Percentiles rank a stretch among this genome's conserved stretches.
These are phyloP conservation scores for Talaromyces liani DNA, from an alignment of 495 filamentous ascomycete species.

Conservation along the genomic window DNA sequence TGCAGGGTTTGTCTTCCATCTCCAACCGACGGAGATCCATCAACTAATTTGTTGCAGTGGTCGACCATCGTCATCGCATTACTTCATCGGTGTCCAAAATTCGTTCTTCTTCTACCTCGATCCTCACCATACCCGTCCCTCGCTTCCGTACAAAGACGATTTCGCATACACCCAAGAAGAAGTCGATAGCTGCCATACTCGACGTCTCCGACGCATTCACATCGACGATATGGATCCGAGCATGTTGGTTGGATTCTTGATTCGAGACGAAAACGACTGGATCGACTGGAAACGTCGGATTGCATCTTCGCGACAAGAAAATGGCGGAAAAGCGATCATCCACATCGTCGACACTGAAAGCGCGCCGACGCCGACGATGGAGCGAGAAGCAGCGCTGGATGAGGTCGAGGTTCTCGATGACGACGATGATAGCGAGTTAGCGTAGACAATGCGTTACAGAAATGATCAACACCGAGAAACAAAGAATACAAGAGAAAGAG, in stretches of 20 bases:
- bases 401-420: conserved; percentile 78
- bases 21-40: neutral
- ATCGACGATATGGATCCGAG: conserved; percentile 95
- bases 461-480: conserved; percentile 8
- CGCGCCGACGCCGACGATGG: conserved; percentile 50
- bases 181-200: conserved; percentile 77
- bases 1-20: conserved; percentile 62
- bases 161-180: conserved; percentile 60
- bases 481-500: conserved; percentile 11
- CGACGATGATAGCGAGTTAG: conserved; percentile 46
- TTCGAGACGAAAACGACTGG: conserved; percentile 79
- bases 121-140: conserved; percentile 72
- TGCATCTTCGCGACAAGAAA: conserved; percentile 41
- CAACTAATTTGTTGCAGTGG: conserved; percentile 47
- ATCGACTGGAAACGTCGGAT: conserved; percentile 66
- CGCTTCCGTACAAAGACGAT: conserved; percentile 49
- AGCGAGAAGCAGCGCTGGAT: conserved; percentile 68
- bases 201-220: conserved; percentile 71
- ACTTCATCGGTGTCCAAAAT: conserved; percentile 93
- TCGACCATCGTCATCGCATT: conserved; percentile 89
- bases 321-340: conserved; percentile 71
- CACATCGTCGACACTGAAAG: conserved; percentile 56
- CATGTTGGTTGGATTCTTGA: conserved; percentile 96
- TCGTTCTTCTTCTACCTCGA: conserved; percentile 90
- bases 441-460: neutral